Base-by-base conservation (phyloP, 129 eudicot species). In the Glebionis coronaria region DNA sequence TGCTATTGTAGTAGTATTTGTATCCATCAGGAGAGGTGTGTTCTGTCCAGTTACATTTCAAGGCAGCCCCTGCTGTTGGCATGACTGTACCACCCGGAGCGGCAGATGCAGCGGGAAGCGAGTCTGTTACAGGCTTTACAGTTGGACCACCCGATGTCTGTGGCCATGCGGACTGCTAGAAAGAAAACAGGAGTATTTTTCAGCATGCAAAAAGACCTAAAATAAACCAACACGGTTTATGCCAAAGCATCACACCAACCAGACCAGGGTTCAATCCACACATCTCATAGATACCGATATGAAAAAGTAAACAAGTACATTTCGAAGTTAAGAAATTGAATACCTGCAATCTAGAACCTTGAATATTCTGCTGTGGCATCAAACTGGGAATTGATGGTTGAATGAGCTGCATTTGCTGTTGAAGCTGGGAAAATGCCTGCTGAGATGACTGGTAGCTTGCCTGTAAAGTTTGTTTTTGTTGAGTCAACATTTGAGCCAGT, bases 361-460 rank as follows among this genome's bases (percentile, higher is more conserved):
- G 82, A 2, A 68, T 65, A 69, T 67, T 80, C 80, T 87, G 99
- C 75, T 77, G 95, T 57, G 40, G 40, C 40, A 31, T 38, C 64
- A 68, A 27, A 67, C 55, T 84, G 31, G 84, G 97, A 80, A 79
- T 86, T 8, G 97, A 67, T 25, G 99, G 99, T 68, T 94, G 99
- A 85, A 87, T 88, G 80, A 84, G 79, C 79, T 89, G 97, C 69
- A 87, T 51, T 75, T 94, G 99, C 63, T 94, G 97, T 63, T 90
- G 99, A 71, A 94, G 97, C 83, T 94, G 99, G 16, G 91, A 79
- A 45, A 89, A 79, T 1, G 95, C 84, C 72, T 87, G 95, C 73
- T 90, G 95, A 12, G 99, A 89, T 42, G 97, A 89, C 55, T 94
- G 99, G 55, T 84, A 83, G 51, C 86, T 89, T 14, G 97, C 99